phyloP scores from a whole-genome alignment of 164 flowering plant genomes.

The Brasenia schreberi region DNA sequence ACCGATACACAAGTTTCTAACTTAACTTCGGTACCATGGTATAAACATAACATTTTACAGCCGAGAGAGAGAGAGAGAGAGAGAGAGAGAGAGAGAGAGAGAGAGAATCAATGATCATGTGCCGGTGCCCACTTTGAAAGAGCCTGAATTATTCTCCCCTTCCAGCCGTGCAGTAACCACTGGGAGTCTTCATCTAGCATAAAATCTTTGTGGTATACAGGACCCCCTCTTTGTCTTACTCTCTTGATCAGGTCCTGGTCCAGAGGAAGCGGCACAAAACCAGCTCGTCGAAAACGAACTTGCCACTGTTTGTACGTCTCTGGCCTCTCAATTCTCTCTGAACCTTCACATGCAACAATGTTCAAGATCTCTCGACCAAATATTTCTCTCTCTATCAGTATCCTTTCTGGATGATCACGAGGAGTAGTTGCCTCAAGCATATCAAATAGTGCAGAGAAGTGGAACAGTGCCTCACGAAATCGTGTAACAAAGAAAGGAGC shows the following conservation, averaged over 20 bases:
- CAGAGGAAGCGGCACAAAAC: slow-evolving; percentile 52
- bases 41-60: too few relatives aligned
- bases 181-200: slow-evolving; percentile 50
- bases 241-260: slow-evolving; percentile 24
- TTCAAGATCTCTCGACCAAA: slow-evolving; percentile 58
- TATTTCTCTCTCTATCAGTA: slow-evolving; percentile 49
- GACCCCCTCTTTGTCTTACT: slow-evolving; percentile 26
- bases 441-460: slow-evolving; percentile 67
- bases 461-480: slow-evolving; percentile 71
- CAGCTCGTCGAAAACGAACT: slow-evolving; percentile 44
- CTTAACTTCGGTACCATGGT: not conserved
- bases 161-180: slow-evolving; percentile 87
- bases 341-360: slow-evolving; percentile 73
- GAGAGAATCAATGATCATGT: not conserved
- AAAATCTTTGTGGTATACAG: slow-evolving; percentile 54
- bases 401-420: slow-evolving; percentile 47
- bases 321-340: slow-evolving; percentile 84
- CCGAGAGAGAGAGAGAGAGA: too few relatives aligned
- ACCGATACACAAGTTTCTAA: too few relatives aligned
- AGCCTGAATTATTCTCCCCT: slow-evolving; percentile 55
- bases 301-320: slow-evolving; percentile 88
- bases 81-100: not conserved
- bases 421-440: slow-evolving; percentile 64
- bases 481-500: slow-evolving; percentile 81
- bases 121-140: slow-evolving; percentile 51